These are phyloP conservation scores for Lecanicillium sp. DNA, from an alignment of 2,329 filamentous ascomycete species.

Conservation along the genomic window DNA sequence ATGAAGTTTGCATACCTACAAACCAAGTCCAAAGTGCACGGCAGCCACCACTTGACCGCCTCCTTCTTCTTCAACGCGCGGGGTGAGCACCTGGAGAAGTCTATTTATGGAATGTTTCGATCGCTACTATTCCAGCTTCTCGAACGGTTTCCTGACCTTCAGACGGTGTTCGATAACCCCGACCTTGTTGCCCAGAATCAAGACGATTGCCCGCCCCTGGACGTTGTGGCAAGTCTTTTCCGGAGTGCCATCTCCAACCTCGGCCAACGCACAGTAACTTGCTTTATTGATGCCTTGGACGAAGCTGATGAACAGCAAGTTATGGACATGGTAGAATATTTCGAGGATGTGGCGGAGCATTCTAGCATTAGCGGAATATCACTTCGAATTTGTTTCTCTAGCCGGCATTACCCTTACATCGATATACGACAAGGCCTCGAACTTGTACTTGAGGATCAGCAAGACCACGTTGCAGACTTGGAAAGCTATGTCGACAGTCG, in stretches of 20 bases:
- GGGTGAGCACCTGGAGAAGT: conserved; percentile 34
- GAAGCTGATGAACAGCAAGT: conserved; percentile 37
- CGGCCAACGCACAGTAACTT: conserved; percentile 6
- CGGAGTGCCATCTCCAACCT: conserved; percentile 3
- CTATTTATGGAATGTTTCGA: conserved; percentile 39
- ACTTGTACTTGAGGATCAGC: conserved; percentile 25
- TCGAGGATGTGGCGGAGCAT: conserved; percentile 28
- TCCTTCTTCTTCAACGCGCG: conserved; percentile 44
- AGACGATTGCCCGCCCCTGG: neutral
- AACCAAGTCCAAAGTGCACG: conserved; percentile 11
- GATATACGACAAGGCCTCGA: conserved; percentile 17
- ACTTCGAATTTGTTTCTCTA: conserved; percentile 34
- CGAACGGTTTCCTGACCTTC: conserved; percentile 21
- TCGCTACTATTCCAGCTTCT: conserved; percentile 41
- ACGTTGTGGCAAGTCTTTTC: conserved; percentile 1
- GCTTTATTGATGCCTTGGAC: conserved; percentile 34
- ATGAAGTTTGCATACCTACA: conserved; percentile 31
- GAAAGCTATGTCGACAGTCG: conserved; percentile 20
- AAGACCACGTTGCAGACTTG: conserved; percentile 28
- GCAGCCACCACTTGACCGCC: conserved; percentile 15
- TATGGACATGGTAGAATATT: conserved; percentile 33
- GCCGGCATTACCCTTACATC: conserved; percentile 38
- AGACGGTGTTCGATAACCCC: conserved; percentile 20
- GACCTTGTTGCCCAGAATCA: neutral
- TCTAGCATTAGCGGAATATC: conserved; percentile 10